phyloP scores from a whole-genome alignment of 371 early-diverging fungal genomes.

The Umbelopsis sp. region DNA sequence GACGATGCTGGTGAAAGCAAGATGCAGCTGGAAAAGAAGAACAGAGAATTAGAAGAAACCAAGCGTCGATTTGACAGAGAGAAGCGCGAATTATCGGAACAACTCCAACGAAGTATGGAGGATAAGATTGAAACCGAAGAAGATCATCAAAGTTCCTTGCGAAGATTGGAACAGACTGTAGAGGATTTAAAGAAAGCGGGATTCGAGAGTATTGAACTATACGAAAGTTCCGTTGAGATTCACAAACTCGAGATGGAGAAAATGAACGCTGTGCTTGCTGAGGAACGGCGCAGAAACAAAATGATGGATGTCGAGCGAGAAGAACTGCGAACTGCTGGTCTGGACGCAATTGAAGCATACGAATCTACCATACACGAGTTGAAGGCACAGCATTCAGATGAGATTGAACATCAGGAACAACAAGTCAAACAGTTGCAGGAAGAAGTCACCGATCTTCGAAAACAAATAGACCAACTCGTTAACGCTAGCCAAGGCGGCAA shows the following conservation, averaged over 20 bases:
- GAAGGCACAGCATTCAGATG: constrained; percentile 32
- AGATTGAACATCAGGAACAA: constrained; percentile 27
- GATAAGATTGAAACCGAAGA: constrained; percentile 41
- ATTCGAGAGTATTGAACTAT: constrained; percentile 59
- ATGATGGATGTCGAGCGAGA: constrained; percentile 37
- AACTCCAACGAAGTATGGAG: constrained; percentile 18
- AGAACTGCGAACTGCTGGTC: constrained; percentile 41
- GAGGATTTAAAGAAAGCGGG: constrained; percentile 54
- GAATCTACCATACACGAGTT: constrained; percentile 45
- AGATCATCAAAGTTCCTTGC: constrained; percentile 35
- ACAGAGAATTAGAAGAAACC: constrained; percentile 27
- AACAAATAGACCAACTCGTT: constrained; percentile 52
- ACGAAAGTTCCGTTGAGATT: constrained; percentile 53
- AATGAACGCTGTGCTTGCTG: constrained; percentile 41
- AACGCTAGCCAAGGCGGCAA: constrained; percentile 40
- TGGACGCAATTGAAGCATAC: constrained; percentile 42
- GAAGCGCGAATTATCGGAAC: constrained; percentile 31
- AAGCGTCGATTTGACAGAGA: constrained; percentile 34
- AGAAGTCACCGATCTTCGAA: constrained; percentile 51
- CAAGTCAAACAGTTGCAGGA: constrained; percentile 40
- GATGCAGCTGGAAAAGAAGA: constrained; percentile 40
- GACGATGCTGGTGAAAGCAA: constrained; percentile 11
- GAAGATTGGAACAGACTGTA: constrained; percentile 39
- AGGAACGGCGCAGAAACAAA: constrained; percentile 44
- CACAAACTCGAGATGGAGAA: constrained; percentile 55